A percentile compares a stretch with the other conserved stretches of the same genome.
Evolutionary conservation across 352 stramenopile species (phyloP).

Genomic region (Phytophthora melonis): DNA sequence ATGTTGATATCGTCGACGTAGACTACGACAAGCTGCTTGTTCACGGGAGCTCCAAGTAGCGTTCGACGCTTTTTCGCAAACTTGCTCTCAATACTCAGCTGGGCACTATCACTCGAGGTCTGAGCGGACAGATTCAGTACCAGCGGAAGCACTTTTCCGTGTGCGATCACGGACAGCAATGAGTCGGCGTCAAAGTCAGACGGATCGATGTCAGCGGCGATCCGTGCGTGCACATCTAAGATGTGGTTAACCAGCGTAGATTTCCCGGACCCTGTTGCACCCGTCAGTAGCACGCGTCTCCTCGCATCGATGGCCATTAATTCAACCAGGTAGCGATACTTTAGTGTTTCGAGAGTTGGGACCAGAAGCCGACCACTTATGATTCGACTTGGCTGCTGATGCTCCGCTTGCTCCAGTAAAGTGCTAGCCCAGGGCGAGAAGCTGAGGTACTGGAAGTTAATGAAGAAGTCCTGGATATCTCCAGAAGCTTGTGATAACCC

Average conservation of each 20-base stretch:
- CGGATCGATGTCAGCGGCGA: conserved; percentile 30
- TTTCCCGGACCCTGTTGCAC: conserved; percentile 90
- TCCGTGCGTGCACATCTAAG: conserved; percentile 48
- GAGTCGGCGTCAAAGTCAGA: conserved; percentile 21
- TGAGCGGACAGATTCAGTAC: conserved; percentile 90
- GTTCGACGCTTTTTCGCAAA: conserved; percentile 94
- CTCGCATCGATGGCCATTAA: conserved; percentile 69
- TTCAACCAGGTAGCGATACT: conserved; percentile 68
- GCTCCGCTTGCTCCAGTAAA: conserved; percentile 17
- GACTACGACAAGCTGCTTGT: conserved; percentile 76
- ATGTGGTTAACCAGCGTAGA: conserved; percentile 86
- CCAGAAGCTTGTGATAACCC: conserved; percentile 56
- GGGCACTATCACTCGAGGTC: conserved; percentile 79
- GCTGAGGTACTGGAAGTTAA: conserved; percentile 70
- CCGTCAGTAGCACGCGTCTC: conserved; percentile 87
- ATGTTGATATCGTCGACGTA: conserved; percentile 95
- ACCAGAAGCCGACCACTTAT: conserved; percentile 53
- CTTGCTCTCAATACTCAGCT: conserved; percentile 91
- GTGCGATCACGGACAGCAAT: conserved; percentile 23
- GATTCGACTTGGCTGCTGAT: conserved; percentile 29
- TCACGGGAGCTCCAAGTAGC: conserved; percentile 85
- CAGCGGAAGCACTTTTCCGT: conserved; percentile 54
- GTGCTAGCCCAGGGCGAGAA: conserved; percentile 63
- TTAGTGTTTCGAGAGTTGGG: conserved; percentile 69
- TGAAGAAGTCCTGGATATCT: conserved; percentile 76